phyloP scores from a whole-genome alignment of 345 rosid species.

The Eucalyptus cloeziana region DNA sequence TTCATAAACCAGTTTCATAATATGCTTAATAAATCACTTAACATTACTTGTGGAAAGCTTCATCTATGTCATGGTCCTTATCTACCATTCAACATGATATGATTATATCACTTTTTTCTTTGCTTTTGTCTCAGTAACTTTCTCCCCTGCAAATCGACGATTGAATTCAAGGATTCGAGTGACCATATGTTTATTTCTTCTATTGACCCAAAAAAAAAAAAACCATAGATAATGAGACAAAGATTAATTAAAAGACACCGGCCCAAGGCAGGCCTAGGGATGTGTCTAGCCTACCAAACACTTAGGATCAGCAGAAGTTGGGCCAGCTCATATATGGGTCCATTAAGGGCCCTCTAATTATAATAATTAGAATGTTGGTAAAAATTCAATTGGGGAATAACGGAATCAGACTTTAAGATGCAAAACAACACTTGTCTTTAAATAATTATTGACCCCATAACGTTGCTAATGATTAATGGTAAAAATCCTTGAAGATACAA shows the following conservation, averaged over 20 bases:
- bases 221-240: too few relatives aligned
- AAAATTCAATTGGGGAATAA: too few relatives aligned
- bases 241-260: not conserved
- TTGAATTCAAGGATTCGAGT: not conserved
- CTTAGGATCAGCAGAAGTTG: not conserved
- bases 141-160: not conserved
- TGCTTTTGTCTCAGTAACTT: not conserved
- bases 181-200: not conserved
- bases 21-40: too few relatives aligned
- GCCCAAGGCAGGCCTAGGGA: not conserved
- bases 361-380: not conserved
- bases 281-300: not conserved
- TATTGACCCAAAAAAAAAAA: not conserved
- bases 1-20: too few relatives aligned
- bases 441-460: too few relatives aligned
- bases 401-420: too few relatives aligned
- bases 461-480: too few relatives aligned
- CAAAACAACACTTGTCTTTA: too few relatives aligned
- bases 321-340: not conserved
- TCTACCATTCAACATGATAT: too few relatives aligned
- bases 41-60: accelerated
- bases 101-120: too few relatives aligned
- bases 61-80: accelerated
- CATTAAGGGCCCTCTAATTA: not conserved
- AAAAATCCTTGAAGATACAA: too few relatives aligned